phyloP scores from a whole-genome alignment of 805 yeast genomes.

The Sungouiella thailandica region DNA sequence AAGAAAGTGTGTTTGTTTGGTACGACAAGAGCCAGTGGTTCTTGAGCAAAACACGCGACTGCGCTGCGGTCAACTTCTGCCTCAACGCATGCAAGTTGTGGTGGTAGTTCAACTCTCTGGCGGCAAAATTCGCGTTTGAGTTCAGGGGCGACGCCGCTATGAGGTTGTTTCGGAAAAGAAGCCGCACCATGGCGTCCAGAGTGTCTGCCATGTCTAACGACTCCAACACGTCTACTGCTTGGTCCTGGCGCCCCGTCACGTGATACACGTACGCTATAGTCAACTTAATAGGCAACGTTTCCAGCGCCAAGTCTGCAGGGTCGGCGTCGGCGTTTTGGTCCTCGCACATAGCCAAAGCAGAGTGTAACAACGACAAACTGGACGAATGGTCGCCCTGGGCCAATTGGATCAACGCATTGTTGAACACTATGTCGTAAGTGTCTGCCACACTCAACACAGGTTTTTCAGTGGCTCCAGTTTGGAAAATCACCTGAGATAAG shows the following conservation, averaged over 20 bases:
- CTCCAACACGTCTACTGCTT: conserved; percentile 10
- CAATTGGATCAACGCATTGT: conserved; percentile 49
- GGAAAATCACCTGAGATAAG: conserved; percentile 43
- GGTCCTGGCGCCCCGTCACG: conserved; percentile 4
- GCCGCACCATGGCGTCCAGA: conserved; percentile 36
- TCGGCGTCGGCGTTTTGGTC: conserved; percentile 27
- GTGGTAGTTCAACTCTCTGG: conserved; percentile 30
- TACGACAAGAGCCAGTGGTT: conserved; percentile 43
- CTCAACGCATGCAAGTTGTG: conserved; percentile 18
- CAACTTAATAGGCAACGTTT: conserved; percentile 55
- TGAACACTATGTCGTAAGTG: conserved; percentile 58
- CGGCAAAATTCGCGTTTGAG: conserved; percentile 19
- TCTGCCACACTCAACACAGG: conserved; percentile 7
- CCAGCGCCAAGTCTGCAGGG: conserved; percentile 44
- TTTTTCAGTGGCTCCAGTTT: not conserved
- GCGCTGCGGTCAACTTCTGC: conserved; percentile 28
- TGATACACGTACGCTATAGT: conserved; percentile 56
- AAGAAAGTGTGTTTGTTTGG: conserved; percentile 33
- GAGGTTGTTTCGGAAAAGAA: conserved; percentile 43
- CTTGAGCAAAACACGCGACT: conserved; percentile 35
- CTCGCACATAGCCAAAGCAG: conserved; percentile 42
- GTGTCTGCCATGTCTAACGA: conserved; percentile 19
- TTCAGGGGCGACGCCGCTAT: conserved; percentile 20
- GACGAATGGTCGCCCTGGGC: conserved; percentile 32
- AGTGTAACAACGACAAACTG: conserved; percentile 41